phyloP scores from a whole-genome alignment of 225 moss, liverwort and hornwort genomes.

The Sphagnum tenellum region DNA sequence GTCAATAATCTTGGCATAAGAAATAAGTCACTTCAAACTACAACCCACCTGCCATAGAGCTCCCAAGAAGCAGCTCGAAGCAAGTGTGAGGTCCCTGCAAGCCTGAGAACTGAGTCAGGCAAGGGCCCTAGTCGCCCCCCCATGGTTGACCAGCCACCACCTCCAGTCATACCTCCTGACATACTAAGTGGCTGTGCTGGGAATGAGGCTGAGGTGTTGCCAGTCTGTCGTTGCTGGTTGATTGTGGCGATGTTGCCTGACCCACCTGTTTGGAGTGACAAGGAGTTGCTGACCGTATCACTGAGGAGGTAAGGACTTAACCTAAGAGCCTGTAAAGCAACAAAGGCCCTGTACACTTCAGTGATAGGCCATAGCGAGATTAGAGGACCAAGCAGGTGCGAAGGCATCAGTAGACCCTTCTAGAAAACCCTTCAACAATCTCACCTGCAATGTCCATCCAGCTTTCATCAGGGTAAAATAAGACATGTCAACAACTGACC shows the following conservation, averaged over 20 bases:
- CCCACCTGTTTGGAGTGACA: constrained; percentile 8
- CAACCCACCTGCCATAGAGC: constrained; percentile 43
- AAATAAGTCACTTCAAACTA: not conserved
- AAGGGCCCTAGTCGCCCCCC: constrained; percentile 52
- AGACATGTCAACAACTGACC: too few relatives aligned
- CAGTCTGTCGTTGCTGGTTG: constrained; percentile 41
- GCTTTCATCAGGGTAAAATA: too few relatives aligned
- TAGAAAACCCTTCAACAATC: too few relatives aligned
- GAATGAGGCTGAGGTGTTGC: constrained; percentile 8
- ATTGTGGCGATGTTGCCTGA: constrained; percentile 13
- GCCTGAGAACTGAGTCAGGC: constrained; percentile 56
- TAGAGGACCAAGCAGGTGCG: too few relatives aligned
- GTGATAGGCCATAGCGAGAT: too few relatives aligned
- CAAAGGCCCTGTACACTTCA: too few relatives aligned
- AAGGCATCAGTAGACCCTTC: too few relatives aligned
- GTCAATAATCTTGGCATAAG: not conserved
- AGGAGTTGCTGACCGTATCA: constrained; percentile 43
- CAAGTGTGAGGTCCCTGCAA: constrained; percentile 81
- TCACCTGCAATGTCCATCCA: too few relatives aligned
- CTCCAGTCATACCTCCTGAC: constrained; percentile 25
- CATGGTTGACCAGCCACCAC: constrained; percentile 60
- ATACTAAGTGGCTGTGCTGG: constrained; percentile 23
- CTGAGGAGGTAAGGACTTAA: constrained; percentile 61
- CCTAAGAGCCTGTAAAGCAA: constrained; percentile 28
- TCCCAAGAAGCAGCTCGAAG: constrained; percentile 89